phyloP scores from a whole-genome alignment of 495 filamentous ascomycete genomes.

The Tuber magnatum region DNA sequence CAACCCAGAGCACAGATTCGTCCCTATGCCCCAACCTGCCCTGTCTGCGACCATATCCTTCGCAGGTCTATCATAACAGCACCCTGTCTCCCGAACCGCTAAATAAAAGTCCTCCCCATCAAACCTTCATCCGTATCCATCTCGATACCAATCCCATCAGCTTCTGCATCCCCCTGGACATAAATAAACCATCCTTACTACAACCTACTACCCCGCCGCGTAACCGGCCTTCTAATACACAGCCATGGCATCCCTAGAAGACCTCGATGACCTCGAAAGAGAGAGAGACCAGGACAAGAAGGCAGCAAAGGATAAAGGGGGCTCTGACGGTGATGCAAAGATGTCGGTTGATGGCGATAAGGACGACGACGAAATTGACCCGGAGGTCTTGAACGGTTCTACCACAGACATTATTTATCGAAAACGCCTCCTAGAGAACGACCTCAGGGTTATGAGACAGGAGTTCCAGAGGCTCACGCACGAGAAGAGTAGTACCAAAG shows the following conservation, averaged over 20 bases:
- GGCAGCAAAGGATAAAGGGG: slow-evolving; percentile 54
- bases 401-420: slow-evolving; percentile 89
- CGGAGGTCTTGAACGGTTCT: slow-evolving; percentile 80
- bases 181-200: slow-evolving; percentile 1
- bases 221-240: slow-evolving; percentile 10
- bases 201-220: slow-evolving; percentile 6
- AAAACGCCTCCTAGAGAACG: slow-evolving; percentile 86
- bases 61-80: slow-evolving; percentile 3
- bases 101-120: not conserved
- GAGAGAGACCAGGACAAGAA: slow-evolving; percentile 69
- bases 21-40: slow-evolving; percentile 6
- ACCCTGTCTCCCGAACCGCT: slow-evolving; percentile 3
- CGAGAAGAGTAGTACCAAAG: slow-evolving; percentile 87
- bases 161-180: slow-evolving; percentile 15
- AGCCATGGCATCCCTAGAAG: slow-evolving; percentile 77
- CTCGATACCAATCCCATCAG: slow-evolving; percentile 7
- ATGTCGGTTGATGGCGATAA: slow-evolving; percentile 76
- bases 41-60: not conserved
- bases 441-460: slow-evolving; percentile 96
- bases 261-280: slow-evolving; percentile 62
- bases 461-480: slow-evolving; percentile 90
- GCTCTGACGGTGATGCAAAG: slow-evolving; percentile 66
- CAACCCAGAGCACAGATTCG: not conserved
- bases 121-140: slow-evolving; percentile 2
- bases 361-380: slow-evolving; percentile 75